phyloP scores from a whole-genome alignment of 306 rosid genomes.

The Senna tora region DNA sequence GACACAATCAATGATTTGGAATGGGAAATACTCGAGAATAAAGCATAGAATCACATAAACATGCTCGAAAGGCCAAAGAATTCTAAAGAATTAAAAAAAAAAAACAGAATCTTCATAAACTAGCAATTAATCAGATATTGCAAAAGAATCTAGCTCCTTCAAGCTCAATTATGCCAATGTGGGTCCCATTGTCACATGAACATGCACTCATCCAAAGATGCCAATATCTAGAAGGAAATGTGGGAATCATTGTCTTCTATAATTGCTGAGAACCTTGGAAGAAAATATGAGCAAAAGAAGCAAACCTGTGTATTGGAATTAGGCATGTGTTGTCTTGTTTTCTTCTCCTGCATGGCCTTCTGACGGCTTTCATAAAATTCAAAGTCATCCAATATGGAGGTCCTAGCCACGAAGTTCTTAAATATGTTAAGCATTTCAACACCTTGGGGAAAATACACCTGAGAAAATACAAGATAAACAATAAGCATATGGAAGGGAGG shows the following conservation, averaged over 20 bases:
- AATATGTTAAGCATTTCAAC: slow-evolving; percentile 64
- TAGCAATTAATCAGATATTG: slow-evolving; percentile 33
- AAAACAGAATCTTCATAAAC: slow-evolving; percentile 43
- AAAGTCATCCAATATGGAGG: slow-evolving; percentile 78
- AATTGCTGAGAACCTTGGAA: slow-evolving; percentile 30
- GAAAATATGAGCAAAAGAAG: slow-evolving; percentile 5
- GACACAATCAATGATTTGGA: neutral
- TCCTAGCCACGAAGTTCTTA: slow-evolving; percentile 56
- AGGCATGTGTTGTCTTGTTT: slow-evolving; percentile 51
- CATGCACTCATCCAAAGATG: slow-evolving; percentile 39
- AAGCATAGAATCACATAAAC: slow-evolving; percentile 39
- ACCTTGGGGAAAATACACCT: slow-evolving; percentile 70
- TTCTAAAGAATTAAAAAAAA: too few species aligned
- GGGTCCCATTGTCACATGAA: slow-evolving; percentile 45
- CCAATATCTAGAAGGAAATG: slow-evolving; percentile 2
- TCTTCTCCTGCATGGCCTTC: slow-evolving; percentile 74
- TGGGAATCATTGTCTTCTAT: slow-evolving; percentile 22
- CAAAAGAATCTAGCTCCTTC: slow-evolving; percentile 37
- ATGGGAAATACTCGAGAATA: slow-evolving; percentile 37
- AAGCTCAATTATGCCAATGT: slow-evolving; percentile 34
- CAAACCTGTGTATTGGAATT: slow-evolving; percentile 53
- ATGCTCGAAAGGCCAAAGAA: slow-evolving; percentile 29
- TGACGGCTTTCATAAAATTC: slow-evolving; percentile 83
- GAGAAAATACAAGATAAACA: slow-evolving; percentile 38
- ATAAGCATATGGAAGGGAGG: slow-evolving; percentile 12